A percentile compares a stretch with the other conserved stretches of the same genome.
These are phyloP conservation scores for Botrytis cinerea DNA, from an alignment of 2,329 filamentous ascomycete species.

Conservation along the genomic window DNA sequence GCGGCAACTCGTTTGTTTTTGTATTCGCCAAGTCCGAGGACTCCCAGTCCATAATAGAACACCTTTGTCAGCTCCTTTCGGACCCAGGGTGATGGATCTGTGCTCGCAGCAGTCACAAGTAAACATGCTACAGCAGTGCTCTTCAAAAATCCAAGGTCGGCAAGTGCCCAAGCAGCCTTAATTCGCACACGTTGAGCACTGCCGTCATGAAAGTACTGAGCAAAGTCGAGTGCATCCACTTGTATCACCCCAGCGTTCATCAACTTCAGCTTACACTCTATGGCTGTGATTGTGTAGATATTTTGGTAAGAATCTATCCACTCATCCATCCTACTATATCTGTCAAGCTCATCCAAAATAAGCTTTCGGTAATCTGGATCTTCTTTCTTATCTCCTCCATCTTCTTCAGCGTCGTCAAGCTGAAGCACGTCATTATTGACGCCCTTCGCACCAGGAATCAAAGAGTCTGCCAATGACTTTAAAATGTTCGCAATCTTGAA, in stretches of 20 bases:
- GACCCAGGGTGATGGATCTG: conserved; percentile 64
- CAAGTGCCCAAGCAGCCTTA: conserved; percentile 64
- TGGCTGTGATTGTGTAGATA: conserved; percentile 62
- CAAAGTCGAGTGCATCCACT: conserved; percentile 55
- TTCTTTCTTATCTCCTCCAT: conserved; percentile 47
- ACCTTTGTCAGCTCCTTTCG: conserved; percentile 61
- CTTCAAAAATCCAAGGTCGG: conserved; percentile 63
- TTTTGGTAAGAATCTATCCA: conserved; percentile 70
- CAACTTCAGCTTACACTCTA: conserved; percentile 61
- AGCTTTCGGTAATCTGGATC: conserved; percentile 43
- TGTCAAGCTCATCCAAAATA: conserved; percentile 63
- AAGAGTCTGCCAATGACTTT: conserved; percentile 58
- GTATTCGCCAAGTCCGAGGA: conserved; percentile 64
- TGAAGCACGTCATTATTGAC: conserved; percentile 39
- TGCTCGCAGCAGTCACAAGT: conserved; percentile 59
- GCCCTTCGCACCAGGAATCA: conserved; percentile 50
- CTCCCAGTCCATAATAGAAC: conserved; percentile 60
- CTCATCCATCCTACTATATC: conserved; percentile 67
- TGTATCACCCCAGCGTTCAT: conserved; percentile 67
- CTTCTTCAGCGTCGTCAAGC: conserved; percentile 47
- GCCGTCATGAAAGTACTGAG: conserved; percentile 65
- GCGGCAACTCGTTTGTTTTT: conserved; percentile 34
- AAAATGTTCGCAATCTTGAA: conserved; percentile 85
- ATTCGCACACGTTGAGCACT: conserved; percentile 64
- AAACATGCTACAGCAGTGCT: conserved; percentile 57